Evolutionary conservation across 2,329 filamentous ascomycete species (phyloP).

Genomic region (Capronia coronata): DNA sequence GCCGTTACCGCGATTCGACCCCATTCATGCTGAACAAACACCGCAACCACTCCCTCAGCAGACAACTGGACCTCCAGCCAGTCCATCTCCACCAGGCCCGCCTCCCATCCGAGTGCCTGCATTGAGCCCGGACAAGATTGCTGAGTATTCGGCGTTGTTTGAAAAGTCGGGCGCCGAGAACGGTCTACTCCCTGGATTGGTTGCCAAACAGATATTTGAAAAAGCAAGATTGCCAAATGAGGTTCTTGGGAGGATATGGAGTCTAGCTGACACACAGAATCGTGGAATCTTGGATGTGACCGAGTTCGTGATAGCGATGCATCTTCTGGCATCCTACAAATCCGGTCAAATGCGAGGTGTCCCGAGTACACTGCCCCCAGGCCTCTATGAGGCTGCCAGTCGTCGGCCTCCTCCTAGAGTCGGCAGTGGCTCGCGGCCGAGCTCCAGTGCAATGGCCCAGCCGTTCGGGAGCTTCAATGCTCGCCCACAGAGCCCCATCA

Average conservation of each 20-base stretch:
- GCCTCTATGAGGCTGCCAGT: slow-evolving; percentile 83
- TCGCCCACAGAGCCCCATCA: slow-evolving; percentile 56
- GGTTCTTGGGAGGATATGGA: slow-evolving; percentile 90
- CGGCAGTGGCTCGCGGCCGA: slow-evolving; percentile 49
- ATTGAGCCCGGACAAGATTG: slow-evolving; percentile 77
- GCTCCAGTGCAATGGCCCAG: slow-evolving; percentile 55
- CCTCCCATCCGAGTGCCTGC: slow-evolving; percentile 80
- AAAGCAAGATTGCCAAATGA: slow-evolving; percentile 86
- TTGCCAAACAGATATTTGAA: slow-evolving; percentile 91
- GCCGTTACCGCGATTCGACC: slow-evolving; percentile 89
- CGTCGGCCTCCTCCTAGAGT: slow-evolving; percentile 52
- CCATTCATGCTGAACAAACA: slow-evolving; percentile 12
- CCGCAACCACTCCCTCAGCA: slow-evolving; percentile 45
- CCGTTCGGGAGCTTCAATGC: slow-evolving; percentile 66
- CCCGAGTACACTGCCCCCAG: slow-evolving; percentile 72
- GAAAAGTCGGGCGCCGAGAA: slow-evolving; percentile 76
- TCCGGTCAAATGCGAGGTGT: slow-evolving; percentile 71
- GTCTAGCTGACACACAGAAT: slow-evolving; percentile 86
- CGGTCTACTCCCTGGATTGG: slow-evolving; percentile 64
- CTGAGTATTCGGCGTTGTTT: slow-evolving; percentile 83
- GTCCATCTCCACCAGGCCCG: slow-evolving; percentile 42
- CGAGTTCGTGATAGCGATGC: slow-evolving; percentile 98
- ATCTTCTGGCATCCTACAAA: slow-evolving; percentile 86
- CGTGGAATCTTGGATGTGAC: slow-evolving; percentile 77
- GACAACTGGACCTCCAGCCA: slow-evolving; percentile 47